Conservation (phyloP, 2,329 filamentous ascomycete genomes). For the Geoglossum cookeanum region DNA sequence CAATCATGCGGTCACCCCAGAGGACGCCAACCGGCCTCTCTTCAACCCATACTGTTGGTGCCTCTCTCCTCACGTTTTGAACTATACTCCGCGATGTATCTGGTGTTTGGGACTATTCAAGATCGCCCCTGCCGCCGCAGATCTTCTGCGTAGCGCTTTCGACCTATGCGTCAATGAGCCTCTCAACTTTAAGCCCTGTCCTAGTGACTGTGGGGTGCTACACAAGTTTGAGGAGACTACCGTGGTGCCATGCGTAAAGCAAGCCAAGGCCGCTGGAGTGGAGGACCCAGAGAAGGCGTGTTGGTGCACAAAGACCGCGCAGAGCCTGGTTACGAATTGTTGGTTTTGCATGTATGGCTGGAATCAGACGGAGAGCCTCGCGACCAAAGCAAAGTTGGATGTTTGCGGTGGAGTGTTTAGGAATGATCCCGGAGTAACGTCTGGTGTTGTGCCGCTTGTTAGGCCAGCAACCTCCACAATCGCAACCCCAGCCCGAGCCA, state of each 20-base stretch:
- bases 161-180: background rate
- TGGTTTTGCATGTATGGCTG: background rate
- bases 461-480: background rate
- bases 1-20: background rate
- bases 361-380: background rate
- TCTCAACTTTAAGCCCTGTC: background rate
- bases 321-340: background rate
- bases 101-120: background rate
- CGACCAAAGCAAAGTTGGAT: background rate
- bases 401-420: background rate
- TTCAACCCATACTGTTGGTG: constrained; percentile 1
- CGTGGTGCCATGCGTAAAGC: background rate
- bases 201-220: background rate
- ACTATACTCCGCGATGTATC: background rate
- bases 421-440: background rate
- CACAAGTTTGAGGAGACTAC: background rate
- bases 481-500: background rate
- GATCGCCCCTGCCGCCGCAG: background rate
- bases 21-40: background rate
- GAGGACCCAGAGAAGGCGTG: background rate
- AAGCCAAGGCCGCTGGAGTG: background rate
- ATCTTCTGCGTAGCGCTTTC: background rate
- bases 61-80: background rate
- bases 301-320: background rate
- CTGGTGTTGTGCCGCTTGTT: background rate